phyloP scores from a whole-genome alignment of 495 filamentous ascomycete genomes.

The Talaromyces nanjingensis region DNA sequence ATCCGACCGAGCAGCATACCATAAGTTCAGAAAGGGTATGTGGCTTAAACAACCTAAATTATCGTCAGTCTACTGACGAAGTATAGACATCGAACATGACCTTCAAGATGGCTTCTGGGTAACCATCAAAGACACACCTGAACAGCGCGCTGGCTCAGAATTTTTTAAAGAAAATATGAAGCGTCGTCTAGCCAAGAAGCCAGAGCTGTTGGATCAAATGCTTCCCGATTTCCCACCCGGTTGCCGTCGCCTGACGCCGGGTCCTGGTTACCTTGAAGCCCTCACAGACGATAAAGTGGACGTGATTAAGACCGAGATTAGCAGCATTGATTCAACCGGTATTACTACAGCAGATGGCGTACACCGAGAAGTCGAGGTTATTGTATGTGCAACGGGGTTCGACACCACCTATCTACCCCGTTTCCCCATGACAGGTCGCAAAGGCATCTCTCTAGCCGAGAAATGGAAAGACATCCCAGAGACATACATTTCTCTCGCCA shows the following conservation, averaged over 20 bases:
- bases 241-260: constrained; percentile 26
- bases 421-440: constrained; percentile 43
- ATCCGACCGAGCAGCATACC: constrained; percentile 29
- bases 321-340: constrained; percentile 37
- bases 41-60: neutral
- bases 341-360: constrained; percentile 43
- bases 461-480: constrained; percentile 45
- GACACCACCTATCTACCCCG: constrained; percentile 41
- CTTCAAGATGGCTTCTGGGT: constrained; percentile 40
- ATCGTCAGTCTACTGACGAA: neutral
- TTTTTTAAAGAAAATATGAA: constrained; percentile 37
- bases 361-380: constrained; percentile 30
- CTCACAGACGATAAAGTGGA: constrained; percentile 40
- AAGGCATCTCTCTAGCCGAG: constrained; percentile 39
- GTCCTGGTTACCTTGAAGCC: constrained; percentile 42
- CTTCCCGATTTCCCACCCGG: constrained; percentile 39
- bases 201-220: constrained; percentile 25
- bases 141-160: constrained; percentile 27
- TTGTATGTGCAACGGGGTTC: constrained; percentile 51
- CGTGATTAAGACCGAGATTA: constrained; percentile 33
- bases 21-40: constrained; percentile 37
- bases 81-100: constrained; percentile 34
- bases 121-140: constrained; percentile 28
- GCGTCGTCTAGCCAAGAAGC: constrained; percentile 28
- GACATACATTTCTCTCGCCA: constrained; percentile 52